Percentiles rank a stretch among this genome's conserved stretches.
These are phyloP conservation scores for Pythium biforme DNA, from an alignment of 352 stramenopile species.

Conservation along the genomic window DNA sequence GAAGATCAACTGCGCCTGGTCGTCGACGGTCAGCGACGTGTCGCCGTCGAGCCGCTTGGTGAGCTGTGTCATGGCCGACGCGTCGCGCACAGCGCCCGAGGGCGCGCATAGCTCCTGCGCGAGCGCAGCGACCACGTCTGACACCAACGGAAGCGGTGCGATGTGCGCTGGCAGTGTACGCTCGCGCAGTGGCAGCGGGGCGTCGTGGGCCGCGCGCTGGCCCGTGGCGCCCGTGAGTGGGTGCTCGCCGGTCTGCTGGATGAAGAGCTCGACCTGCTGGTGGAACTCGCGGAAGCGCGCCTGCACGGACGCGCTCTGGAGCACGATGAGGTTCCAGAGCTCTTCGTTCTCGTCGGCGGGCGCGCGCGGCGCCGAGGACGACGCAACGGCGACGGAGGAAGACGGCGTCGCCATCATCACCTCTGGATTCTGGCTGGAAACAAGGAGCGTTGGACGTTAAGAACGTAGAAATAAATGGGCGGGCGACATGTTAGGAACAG, in stretches of 20 bases:
- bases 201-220: conserved; percentile 22
- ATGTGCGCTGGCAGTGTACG: conserved; percentile 16
- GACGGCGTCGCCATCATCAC: conserved; percentile 2
- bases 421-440: background rate
- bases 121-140: conserved; percentile 37
- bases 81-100: conserved; percentile 36
- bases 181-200: conserved; percentile 35
- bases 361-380: conserved; percentile 5
- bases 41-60: conserved; percentile 32
- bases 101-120: conserved; percentile 41
- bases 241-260: conserved; percentile 51
- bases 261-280: conserved; percentile 63
- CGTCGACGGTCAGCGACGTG: conserved; percentile 41
- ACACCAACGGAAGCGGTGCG: conserved; percentile 35
- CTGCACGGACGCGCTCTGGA: conserved; percentile 52
- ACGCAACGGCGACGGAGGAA: background rate
- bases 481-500: background rate
- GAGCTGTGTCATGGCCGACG: conserved; percentile 40
- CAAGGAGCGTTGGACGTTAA: background rate
- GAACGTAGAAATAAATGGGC: background rate
- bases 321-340: conserved; percentile 58
- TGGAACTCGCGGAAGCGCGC: conserved; percentile 51
- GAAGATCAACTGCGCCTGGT: conserved; percentile 57
- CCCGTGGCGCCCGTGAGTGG: conserved; percentile 36
- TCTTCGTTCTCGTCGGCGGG: conserved; percentile 17